These are phyloP conservation scores for Trichothecium sympodiale DNA, from an alignment of 2,329 filamentous ascomycete genomes.

Conservation along the genomic window DNA sequence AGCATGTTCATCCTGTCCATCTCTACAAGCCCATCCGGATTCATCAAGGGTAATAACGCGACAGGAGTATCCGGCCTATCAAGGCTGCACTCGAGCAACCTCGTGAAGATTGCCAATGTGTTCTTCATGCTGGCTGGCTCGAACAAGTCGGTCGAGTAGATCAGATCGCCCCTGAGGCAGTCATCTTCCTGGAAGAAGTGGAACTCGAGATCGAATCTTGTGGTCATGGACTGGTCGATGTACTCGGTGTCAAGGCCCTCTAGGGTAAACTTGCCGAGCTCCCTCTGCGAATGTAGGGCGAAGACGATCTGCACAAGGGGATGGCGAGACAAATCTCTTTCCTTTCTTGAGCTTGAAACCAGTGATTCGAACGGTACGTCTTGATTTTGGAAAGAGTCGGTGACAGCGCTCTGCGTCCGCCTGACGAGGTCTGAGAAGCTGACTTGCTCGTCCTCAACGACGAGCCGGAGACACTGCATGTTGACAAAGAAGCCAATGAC, in stretches of 20 bases:
- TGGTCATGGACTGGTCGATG: not conserved
- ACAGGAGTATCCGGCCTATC: constrained; percentile 1
- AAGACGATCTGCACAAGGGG: constrained; percentile 6
- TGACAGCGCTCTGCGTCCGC: constrained; percentile 7
- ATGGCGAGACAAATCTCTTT: constrained; percentile 2
- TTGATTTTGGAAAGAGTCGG: constrained; percentile 9
- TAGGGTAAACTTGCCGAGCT: constrained; percentile 1
- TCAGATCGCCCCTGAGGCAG: constrained; percentile 3
- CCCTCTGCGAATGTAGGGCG: constrained; percentile 6
- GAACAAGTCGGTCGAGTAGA: constrained; percentile 9
- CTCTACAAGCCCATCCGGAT: not conserved
- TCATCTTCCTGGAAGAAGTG: constrained; percentile 9
- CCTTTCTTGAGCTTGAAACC: constrained; percentile 4
- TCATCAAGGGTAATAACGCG: constrained; percentile 1
- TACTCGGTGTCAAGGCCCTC: constrained; percentile 6
- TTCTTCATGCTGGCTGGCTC: constrained; percentile 6
- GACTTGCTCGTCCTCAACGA: constrained; percentile 4
- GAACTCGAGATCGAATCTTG: constrained; percentile 12
- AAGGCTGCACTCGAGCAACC: constrained; percentile 7
- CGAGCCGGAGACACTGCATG: constrained; percentile 13
- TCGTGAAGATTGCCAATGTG: constrained; percentile 9
- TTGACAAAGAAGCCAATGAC: constrained; percentile 16
- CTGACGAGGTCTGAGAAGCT: constrained; percentile 7
- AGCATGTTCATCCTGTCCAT: constrained; percentile 4
- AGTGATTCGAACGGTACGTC: constrained; percentile 11